These are phyloP conservation scores for Trichoderma sp. DNA, from an alignment of 2,329 filamentous ascomycete genomes.

Conservation along the genomic window DNA sequence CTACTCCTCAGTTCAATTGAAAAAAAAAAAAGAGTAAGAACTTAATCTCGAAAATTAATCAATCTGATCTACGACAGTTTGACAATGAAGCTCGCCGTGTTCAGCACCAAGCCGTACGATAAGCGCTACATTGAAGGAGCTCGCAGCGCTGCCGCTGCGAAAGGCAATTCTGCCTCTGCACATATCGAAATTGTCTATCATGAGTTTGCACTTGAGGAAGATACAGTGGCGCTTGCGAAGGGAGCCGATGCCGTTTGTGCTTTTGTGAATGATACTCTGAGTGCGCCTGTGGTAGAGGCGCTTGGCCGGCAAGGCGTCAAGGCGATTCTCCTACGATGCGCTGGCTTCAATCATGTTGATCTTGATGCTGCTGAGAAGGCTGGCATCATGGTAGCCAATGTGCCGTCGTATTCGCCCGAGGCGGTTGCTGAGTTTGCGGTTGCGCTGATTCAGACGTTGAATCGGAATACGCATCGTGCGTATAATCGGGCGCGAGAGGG, in stretches of 20 bases:
- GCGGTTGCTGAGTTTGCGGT: slow-evolving; percentile 72
- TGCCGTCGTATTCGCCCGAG: slow-evolving; percentile 70
- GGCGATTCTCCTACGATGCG: slow-evolving; percentile 67
- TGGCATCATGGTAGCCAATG: slow-evolving; percentile 65
- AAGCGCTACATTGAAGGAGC: slow-evolving; percentile 56
- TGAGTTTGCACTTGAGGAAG: slow-evolving; percentile 57
- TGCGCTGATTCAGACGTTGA: slow-evolving; percentile 68
- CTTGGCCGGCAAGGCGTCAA: slow-evolving; percentile 56
- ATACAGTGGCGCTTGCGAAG: slow-evolving; percentile 59
- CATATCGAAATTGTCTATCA: slow-evolving; percentile 58
- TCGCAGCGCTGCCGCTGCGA: slow-evolving; percentile 37
- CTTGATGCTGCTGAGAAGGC: slow-evolving; percentile 57
- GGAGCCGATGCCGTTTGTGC: slow-evolving; percentile 64
- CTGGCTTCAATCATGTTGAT: slow-evolving; percentile 70
- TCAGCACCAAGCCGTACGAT: slow-evolving; percentile 68
- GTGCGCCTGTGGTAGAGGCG: slow-evolving; percentile 53
- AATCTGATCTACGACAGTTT: not conserved
- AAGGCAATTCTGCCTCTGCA: not conserved
- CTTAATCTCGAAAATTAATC: not conserved
- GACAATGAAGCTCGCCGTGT: slow-evolving; percentile 63
- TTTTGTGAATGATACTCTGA: slow-evolving; percentile 68
- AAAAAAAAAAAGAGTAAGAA: not conserved
- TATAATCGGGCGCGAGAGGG: slow-evolving; percentile 71
- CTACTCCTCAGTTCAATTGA: not conserved
- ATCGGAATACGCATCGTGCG: slow-evolving; percentile 68